A percentile compares a stretch with the other conserved stretches of the same genome.
Evolutionary conservation across 2,329 filamentous ascomycete species (phyloP).

Genomic region (Stemphylium lycopersici): DNA sequence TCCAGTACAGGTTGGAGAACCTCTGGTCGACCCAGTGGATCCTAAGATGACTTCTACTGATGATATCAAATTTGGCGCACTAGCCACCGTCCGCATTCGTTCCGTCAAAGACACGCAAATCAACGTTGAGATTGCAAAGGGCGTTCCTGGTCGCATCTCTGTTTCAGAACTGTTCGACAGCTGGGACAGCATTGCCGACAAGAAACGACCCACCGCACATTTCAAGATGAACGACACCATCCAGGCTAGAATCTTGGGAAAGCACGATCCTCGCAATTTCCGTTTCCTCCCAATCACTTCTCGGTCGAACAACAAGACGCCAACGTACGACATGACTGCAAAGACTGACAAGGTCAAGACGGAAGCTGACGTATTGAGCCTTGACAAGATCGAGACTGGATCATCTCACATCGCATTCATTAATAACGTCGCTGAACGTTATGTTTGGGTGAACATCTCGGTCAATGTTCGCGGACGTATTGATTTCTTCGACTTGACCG

Average conservation of each 20-base stretch:
- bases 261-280: constrained; percentile 89
- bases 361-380: constrained; percentile 68
- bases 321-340: constrained; percentile 83
- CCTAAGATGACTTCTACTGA: constrained; percentile 66
- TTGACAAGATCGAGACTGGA: constrained; percentile 75
- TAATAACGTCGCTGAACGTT: constrained; percentile 83
- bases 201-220: constrained; percentile 76
- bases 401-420: constrained; percentile 81
- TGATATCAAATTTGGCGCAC: constrained; percentile 74
- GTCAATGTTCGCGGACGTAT: constrained; percentile 87
- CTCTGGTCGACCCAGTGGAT: constrained; percentile 69
- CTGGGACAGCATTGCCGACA: constrained; percentile 84
- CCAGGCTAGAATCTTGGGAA: constrained; percentile 77
- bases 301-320: constrained; percentile 71
- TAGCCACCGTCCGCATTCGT: constrained; percentile 78
- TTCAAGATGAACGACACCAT: constrained; percentile 76
- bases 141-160: constrained; percentile 90
- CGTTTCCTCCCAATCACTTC: constrained; percentile 91
- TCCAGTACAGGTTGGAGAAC: constrained; percentile 42
- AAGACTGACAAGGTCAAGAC: constrained; percentile 66
- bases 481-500: constrained; percentile 80
- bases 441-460: constrained; percentile 88
- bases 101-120: constrained; percentile 90
- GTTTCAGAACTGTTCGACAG: constrained; percentile 87
- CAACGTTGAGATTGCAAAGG: constrained; percentile 86